Conservation (phyloP, 129 eudicot species). For the Sambucus nigra region DNA sequence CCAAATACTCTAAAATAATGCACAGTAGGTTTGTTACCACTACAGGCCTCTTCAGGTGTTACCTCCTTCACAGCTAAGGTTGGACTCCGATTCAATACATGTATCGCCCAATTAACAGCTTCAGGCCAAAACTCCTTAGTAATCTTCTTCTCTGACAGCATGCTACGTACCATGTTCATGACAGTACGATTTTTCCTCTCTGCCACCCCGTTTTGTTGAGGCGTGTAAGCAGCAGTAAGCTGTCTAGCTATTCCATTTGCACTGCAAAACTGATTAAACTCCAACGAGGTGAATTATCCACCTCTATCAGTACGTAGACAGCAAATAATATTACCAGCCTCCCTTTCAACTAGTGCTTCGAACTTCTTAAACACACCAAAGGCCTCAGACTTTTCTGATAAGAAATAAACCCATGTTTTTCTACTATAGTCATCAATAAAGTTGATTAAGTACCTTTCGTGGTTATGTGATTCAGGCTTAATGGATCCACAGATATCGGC, state of each 20-base stretch:
- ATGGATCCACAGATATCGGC: not conserved
- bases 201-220: not conserved
- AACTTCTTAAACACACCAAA: not conserved
- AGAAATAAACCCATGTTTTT: too few species aligned
- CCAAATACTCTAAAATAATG: slow-evolving; percentile 4
- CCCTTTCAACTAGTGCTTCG: slow-evolving; percentile 1
- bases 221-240: too few species aligned
- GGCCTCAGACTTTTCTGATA: not conserved
- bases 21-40: not conserved
- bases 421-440: slow-evolving; percentile 2
- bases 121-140: slow-evolving; percentile 5
- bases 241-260: not conserved
- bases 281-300: not conserved
- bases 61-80: not conserved
- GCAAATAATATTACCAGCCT: not conserved
- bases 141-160: not conserved
- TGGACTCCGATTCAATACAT: slow-evolving; percentile 6
- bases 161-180: slow-evolving; percentile 5
- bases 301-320: not conserved
- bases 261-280: not conserved
- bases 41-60: slow-evolving; percentile 1
- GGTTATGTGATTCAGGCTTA: not conserved
- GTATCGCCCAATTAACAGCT: not conserved
- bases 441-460: not conserved
- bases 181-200: too few species aligned